Conservation (phyloP, 495 filamentous ascomycete genomes). For the Pyronema omphalodes region DNA sequence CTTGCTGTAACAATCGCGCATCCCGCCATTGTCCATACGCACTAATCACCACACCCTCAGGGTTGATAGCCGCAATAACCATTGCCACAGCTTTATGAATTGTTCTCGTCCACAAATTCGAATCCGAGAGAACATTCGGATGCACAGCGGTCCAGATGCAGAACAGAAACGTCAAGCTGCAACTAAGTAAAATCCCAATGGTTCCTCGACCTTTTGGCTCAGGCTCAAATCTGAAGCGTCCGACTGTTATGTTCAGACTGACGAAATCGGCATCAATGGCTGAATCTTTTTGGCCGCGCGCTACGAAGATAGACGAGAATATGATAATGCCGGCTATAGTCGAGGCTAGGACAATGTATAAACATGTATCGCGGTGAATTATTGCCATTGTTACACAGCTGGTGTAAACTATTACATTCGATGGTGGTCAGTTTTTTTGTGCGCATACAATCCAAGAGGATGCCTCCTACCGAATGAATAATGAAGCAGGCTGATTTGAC, state of each 20-base stretch:
- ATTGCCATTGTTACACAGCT: too few species aligned
- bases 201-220: conserved; percentile 11
- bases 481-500: too few species aligned
- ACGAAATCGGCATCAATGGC: not conserved
- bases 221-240: not conserved
- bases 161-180: conserved; percentile 10
- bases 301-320: too few species aligned
- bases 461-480: too few species aligned
- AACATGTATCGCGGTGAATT: too few species aligned
- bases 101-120: not conserved
- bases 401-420: too few species aligned
- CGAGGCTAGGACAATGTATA: too few species aligned
- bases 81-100: conserved; percentile 3
- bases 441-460: too few species aligned
- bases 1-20: not conserved
- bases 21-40: conserved; percentile 4
- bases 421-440: too few species aligned
- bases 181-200: conserved; percentile 4
- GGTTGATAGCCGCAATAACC: not conserved
- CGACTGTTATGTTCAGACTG: not conserved
- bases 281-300: too few species aligned
- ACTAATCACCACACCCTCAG: conserved; percentile 6
- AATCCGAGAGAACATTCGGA: conserved; percentile 8
- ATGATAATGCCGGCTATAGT: too few species aligned
- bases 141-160: conserved; percentile 12